Conservation (phyloP, 345 rosid genomes). For the Euphorbia pulcherrima region DNA sequence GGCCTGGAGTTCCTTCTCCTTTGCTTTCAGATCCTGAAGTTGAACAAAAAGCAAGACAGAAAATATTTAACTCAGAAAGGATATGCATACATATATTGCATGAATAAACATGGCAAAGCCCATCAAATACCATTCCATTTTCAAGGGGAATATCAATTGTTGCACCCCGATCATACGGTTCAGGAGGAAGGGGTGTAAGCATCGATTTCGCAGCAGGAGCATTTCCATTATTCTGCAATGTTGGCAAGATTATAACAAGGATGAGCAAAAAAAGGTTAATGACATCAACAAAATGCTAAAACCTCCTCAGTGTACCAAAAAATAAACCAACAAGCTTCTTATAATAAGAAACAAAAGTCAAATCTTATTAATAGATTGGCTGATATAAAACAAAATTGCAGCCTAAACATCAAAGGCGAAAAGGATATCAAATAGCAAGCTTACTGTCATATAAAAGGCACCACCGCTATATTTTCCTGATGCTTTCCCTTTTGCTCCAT, state of each 20-base stretch:
- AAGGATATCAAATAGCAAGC: constrained; percentile 18
- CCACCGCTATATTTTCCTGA: constrained; percentile 54
- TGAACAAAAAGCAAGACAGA: constrained; percentile 14
- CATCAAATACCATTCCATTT: constrained; percentile 51
- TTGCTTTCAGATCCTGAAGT: constrained; percentile 70
- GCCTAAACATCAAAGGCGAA: not conserved
- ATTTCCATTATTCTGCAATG: constrained; percentile 64
- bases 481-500: constrained; percentile 34
- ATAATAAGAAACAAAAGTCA: too few relatives aligned
- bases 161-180: constrained; percentile 85
- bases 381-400: too few relatives aligned
- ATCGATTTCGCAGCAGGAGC: constrained; percentile 69
- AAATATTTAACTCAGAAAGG: constrained; percentile 25
- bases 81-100: constrained; percentile 21
- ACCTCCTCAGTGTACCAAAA: not conserved
- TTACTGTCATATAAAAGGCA: constrained; percentile 51
- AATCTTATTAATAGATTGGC: not conserved
- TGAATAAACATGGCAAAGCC: constrained; percentile 11
- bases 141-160: constrained; percentile 82
- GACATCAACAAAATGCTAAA: constrained; percentile 6
- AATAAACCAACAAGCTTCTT: not conserved
- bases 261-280: constrained; percentile 4
- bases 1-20: constrained; percentile 90
- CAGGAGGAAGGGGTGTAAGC: constrained; percentile 92
- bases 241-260: not conserved